Evolutionary conservation across 208 protist genomes (phyloP), one percentile per base, ranked within the genome.

Genomic region (Acanthamoeba triangularis): DNA sequence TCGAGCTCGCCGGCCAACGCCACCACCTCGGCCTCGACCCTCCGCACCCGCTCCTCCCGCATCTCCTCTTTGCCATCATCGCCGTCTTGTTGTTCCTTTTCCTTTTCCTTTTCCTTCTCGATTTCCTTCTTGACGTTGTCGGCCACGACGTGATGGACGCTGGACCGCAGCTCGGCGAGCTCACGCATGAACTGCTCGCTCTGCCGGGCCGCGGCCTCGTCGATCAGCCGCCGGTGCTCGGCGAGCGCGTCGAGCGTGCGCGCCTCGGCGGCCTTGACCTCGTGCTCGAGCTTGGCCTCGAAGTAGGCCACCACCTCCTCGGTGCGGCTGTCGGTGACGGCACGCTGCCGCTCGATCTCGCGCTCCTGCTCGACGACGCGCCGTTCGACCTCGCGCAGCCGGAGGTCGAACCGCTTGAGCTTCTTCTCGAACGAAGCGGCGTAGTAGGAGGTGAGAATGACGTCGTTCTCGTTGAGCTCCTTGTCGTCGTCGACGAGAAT

Each of bases 271-370:
- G 78, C 37, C 78, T 85, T 56, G 25, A 85, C 13, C 41, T 85
- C 78, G 78, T 85, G 78, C 25, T 52, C 78, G 16, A 85, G 78
- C 78, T 85, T 85, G 78, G 78, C 78, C 47, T 85, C 78, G n/a
- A 85, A 56, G 78, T 85, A 85, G 78, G 37, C 30, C 78, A 85
- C 78, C 44, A 85, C 47, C 78, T 85, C 78, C 41, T 52, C 78
- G 16, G 25, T 28, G 44, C 78, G 78, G 78, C 44, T 59, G 78
- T 85, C 78, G 28, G 47, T 33, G 25, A 85, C 11, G 7, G 8
- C 28, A 1, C 78, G 78, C 23, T 85, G 78, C 5, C 44, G 23
- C 5, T 67, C 85, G 16, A 92, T 54, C 44, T 35, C 54, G 28
- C 33, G 13, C 54, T 92, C 85, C 35, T 92, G 85, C 30, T 92